phyloP scores from a whole-genome alignment of 768 basidiomycete genomes.

The Tricholoma hemisulphureum region DNA sequence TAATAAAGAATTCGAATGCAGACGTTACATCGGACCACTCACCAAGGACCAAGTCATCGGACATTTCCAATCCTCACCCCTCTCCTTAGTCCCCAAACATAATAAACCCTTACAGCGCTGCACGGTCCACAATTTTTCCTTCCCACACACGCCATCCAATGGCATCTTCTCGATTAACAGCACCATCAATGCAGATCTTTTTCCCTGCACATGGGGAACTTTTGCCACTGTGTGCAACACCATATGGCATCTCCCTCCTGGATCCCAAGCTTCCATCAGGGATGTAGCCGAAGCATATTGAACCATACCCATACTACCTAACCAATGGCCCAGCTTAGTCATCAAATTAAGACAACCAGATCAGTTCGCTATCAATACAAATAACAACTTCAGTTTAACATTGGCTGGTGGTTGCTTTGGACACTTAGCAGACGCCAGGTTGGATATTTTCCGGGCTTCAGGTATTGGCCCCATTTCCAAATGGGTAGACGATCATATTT shows the following conservation, averaged over 20 bases:
- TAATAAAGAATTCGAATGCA: constrained; percentile 17
- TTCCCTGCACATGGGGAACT: no score
- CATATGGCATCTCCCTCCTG: constrained; percentile 33
- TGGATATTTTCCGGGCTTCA: constrained; percentile 16
- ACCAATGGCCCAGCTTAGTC: constrained; percentile 35
- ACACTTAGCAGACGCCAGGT: background rate
- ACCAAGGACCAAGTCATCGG: constrained; percentile 29
- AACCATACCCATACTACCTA: constrained; percentile 22
- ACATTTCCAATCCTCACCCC: constrained; percentile 37
- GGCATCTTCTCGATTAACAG: no score
- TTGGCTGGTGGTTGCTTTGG: no score
- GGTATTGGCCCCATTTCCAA: no score
- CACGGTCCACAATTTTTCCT: constrained; percentile 38
- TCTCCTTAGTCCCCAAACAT: constrained; percentile 35
- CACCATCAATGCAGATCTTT: no score
- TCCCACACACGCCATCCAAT: constrained; percentile 17
- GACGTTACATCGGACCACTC: constrained; percentile 29
- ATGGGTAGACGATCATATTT: no score
- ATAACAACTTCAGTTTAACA: background rate
- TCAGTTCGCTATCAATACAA: no score
- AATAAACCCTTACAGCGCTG: constrained; percentile 30
- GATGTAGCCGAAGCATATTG: constrained; percentile 42
- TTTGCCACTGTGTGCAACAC: constrained; percentile 24
- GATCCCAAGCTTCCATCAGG: constrained; percentile 32
- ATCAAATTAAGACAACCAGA: constrained; percentile 11